Evolutionary conservation across 768 basidiomycete species (phyloP), one percentile per base, ranked within the genome.

Genomic region (Omphalotus guepiniiformis): DNA sequence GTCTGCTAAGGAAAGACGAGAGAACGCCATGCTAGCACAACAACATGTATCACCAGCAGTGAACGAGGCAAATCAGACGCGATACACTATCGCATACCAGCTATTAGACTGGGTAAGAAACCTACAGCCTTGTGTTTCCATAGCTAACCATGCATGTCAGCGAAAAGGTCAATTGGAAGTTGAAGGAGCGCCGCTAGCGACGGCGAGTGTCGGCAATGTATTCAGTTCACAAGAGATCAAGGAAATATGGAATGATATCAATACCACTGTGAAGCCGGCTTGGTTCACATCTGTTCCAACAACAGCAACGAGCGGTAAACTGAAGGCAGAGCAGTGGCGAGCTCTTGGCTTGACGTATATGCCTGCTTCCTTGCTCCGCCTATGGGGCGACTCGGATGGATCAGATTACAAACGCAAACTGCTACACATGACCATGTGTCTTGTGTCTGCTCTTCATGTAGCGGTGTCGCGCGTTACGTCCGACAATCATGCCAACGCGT

Each of bases 301-400:
- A 21, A 48, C 51, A 12, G 37, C 48, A 40, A 47, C 50, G 8
- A n/a, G n/a, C n/a, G n/a, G n/a, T n/a, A 47, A 52, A 27, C 36
- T 54, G 22, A 52, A 51, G 25, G 51, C 51, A 12, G 53, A 54
- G 22, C 50, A 54, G 23, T 54, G 19, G 38, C 15, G 38, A 22
- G 18, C 21, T n/a, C 21, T 39, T 22, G 38, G 38, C 11, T 9
- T 19, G 15, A 11, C 12, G 11, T 39, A 39, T 19, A 11, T 39
- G 9, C 38, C 38, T 39, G n/a, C 19, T 9, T 11, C 38, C 11
- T 19, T 39, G 21, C 11, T 39, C 38, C 38, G 12, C 11, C 11
- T 39, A 12, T n/a, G 15, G 38, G 11, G 12, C 12, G 9, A 11
- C 18, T n/a, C n/a, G n/a, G 21, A n/a, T 11, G 15, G 12, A 9